phyloP scores from a whole-genome alignment of 495 filamentous ascomycete genomes.

The Annulohypoxylon stygium region DNA sequence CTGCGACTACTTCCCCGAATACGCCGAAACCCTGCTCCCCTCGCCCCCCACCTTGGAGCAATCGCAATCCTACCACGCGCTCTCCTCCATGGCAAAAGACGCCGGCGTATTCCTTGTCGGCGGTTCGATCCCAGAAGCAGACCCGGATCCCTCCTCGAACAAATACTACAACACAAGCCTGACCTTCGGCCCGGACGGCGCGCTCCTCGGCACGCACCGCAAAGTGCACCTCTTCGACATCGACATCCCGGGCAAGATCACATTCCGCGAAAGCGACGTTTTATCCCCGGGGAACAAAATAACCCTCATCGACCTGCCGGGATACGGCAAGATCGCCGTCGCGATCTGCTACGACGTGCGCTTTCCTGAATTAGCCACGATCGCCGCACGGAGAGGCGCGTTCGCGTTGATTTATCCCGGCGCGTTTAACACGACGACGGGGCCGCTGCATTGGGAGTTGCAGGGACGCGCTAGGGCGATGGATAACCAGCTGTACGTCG shows the following conservation, averaged over 20 bases:
- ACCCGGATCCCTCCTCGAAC: conserved; percentile 55
- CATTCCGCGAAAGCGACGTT: conserved; percentile 90
- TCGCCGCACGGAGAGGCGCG: conserved; percentile 78
- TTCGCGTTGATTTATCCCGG: conserved; percentile 93
- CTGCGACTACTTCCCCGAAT: conserved; percentile 87
- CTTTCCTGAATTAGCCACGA: conserved; percentile 93
- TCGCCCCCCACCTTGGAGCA: conserved; percentile 77
- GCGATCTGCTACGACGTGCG: conserved; percentile 98
- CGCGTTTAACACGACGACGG: conserved; percentile 95
- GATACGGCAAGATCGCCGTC: conserved; percentile 85
- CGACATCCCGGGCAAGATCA: conserved; percentile 94
- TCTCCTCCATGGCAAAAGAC: conserved; percentile 81
- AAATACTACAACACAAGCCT: conserved; percentile 94
- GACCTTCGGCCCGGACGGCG: conserved; percentile 81
- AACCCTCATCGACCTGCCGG: conserved; percentile 84
- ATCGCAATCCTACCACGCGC: conserved; percentile 85
- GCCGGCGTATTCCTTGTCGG: conserved; percentile 84
- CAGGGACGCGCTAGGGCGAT: conserved; percentile 85
- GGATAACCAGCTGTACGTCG: conserved; percentile 97
- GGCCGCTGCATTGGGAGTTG: conserved; percentile 90
- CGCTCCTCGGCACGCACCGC: conserved; percentile 85
- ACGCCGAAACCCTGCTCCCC: conserved; percentile 88
- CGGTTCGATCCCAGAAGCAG: conserved; percentile 91
- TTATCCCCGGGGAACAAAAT: conserved; percentile 84
- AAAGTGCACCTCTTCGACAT: conserved; percentile 99